Conservation (phyloP, 371 early-diverging fungal genomes). For the Funneliformis caledonium region DNA sequence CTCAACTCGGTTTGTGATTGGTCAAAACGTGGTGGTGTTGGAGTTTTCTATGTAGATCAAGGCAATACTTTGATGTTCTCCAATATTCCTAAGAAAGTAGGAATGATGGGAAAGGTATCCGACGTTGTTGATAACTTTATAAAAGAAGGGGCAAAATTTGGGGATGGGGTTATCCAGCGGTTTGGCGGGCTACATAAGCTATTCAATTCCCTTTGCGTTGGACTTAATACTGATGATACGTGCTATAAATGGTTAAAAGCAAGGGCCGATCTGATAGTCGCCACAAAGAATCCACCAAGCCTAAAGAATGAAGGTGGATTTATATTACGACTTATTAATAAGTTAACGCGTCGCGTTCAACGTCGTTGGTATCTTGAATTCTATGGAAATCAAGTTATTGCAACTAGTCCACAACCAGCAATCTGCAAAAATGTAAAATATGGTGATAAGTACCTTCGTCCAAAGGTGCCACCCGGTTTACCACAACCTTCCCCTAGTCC, state of each 20-base stretch:
- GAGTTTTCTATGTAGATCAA: conserved; percentile 50
- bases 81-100: conserved; percentile 49
- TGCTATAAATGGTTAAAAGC: conserved; percentile 36
- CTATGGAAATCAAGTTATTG: conserved; percentile 44
- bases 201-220: background rate
- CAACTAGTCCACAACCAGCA: conserved; percentile 38
- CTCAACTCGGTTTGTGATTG: conserved; percentile 69
- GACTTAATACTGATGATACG: conserved; percentile 38
- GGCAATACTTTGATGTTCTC: conserved; percentile 47
- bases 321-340: conserved; percentile 71
- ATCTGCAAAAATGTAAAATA: conserved; percentile 45
- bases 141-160: conserved; percentile 66
- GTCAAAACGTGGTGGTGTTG: conserved; percentile 77
- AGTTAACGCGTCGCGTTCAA: conserved; percentile 65
- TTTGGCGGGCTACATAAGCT: conserved; percentile 6
- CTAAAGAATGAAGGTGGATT: conserved; percentile 77
- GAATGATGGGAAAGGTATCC: conserved; percentile 82
- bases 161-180: conserved; percentile 53
- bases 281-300: conserved; percentile 37
- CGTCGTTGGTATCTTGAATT: conserved; percentile 67
- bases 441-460: conserved; percentile 59
- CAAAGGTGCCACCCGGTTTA: conserved; percentile 63
- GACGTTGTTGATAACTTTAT: conserved; percentile 83
- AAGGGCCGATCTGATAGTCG: conserved; percentile 41
- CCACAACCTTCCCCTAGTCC: conserved; percentile 83